Conservation (phyloP, 1,139 yeast species). For the Suhomyces guaymorum region DNA sequence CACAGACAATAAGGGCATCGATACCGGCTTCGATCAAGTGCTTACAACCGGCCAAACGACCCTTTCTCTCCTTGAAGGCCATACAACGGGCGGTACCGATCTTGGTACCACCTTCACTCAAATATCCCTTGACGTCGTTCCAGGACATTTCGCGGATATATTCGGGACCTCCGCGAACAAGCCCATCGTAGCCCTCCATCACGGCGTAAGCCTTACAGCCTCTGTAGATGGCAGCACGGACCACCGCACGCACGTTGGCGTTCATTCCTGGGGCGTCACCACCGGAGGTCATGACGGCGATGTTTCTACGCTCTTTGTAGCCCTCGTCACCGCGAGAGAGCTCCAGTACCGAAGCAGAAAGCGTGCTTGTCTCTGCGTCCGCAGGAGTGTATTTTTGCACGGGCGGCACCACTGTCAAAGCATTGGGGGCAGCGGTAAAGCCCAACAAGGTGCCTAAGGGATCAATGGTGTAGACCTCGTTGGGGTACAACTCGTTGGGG, state of each 20-base stretch:
- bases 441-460: conserved; percentile 71
- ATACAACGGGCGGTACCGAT: conserved; percentile 95
- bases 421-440: conserved; percentile 59
- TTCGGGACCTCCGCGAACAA: conserved; percentile 75
- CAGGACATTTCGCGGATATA: conserved; percentile 77
- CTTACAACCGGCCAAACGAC: conserved; percentile 79
- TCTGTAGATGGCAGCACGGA: conserved; percentile 80
- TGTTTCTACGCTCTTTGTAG: conserved; percentile 41
- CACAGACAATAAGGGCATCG: conserved; percentile 95
- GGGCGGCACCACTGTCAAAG: conserved; percentile 55
- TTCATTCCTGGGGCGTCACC: conserved; percentile 99
- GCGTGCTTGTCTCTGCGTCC: conserved; percentile 10
- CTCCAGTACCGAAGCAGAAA: conserved; percentile 19
- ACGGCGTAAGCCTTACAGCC: conserved; percentile 96
- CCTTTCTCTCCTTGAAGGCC: conserved; percentile 80
- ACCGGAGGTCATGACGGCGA: conserved; percentile 97
- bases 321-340: conserved; percentile 16
- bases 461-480: conserved; percentile 66
- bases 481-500: conserved; percentile 69
- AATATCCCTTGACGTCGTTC: conserved; percentile 93
- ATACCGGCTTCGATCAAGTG: conserved; percentile 87
- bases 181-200: conserved; percentile 93
- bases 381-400: conserved; percentile 23
- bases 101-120: conserved; percentile 89
- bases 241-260: conserved; percentile 91